Evolutionary conservation across 2,329 filamentous ascomycete genomes (phyloP).

Genomic region (Knufia fluminis): DNA sequence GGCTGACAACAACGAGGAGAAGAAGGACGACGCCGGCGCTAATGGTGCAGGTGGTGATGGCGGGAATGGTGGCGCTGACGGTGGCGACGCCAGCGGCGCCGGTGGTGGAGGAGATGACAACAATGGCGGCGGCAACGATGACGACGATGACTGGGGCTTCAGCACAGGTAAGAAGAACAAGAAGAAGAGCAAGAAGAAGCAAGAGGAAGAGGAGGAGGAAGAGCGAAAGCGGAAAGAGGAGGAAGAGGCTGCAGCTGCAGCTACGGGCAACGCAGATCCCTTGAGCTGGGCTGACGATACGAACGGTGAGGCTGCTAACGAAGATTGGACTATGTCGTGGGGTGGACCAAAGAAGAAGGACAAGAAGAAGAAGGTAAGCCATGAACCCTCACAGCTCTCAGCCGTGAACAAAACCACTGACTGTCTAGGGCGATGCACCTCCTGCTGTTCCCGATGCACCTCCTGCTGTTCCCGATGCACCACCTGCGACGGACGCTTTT

Average conservation of each 20-base stretch:
- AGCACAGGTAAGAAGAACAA: conserved; percentile 29
- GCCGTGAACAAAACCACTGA: not conserved
- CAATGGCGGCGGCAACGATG: conserved; percentile 32
- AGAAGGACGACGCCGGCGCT: conserved; percentile 32
- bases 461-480: conserved; percentile 27
- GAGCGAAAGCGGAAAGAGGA: conserved; percentile 24
- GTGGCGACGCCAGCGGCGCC: conserved; percentile 25
- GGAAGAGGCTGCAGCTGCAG: conserved; percentile 29
- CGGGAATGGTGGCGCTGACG: conserved; percentile 26
- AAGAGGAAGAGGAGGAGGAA: conserved; percentile 26
- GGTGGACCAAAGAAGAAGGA: conserved; percentile 39
- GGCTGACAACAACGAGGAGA: conserved; percentile 39
- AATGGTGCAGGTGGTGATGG: conserved; percentile 29
- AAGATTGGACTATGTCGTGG: conserved; percentile 43
- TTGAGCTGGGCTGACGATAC: conserved; percentile 39
- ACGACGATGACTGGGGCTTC: conserved; percentile 34
- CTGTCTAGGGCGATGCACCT: conserved; percentile 25
- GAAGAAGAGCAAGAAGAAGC: conserved; percentile 29
- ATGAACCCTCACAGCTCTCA: conserved; percentile 2
- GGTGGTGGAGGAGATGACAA: conserved; percentile 27
- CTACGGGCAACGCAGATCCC: conserved; percentile 26
- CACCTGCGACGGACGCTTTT: conserved; percentile 44
- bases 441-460: conserved; percentile 28
- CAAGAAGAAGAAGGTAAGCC: conserved; percentile 47
- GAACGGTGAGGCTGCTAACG: conserved; percentile 37